Evolutionary conservation across 2,329 filamentous ascomycete genomes (phyloP).

Genomic region (Talaromyces sp.): DNA sequence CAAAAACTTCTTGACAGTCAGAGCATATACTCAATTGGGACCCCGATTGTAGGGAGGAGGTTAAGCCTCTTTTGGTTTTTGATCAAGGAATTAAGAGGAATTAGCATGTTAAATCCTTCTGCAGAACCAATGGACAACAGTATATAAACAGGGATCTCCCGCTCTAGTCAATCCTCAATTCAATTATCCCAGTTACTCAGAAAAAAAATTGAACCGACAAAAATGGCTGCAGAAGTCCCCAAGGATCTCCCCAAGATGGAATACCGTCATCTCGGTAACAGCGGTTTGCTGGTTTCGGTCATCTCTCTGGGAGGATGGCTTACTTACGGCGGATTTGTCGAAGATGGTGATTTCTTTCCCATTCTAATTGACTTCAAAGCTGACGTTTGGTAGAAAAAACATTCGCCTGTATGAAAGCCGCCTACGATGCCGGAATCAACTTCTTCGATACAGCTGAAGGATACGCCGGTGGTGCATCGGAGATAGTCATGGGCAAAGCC

Average conservation of each 20-base stretch:
- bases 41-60: too few species aligned
- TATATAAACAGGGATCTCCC: background rate
- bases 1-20: too few species aligned
- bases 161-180: background rate
- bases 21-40: too few species aligned
- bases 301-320: slow-evolving; percentile 61
- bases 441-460: slow-evolving; percentile 53
- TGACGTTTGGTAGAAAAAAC: slow-evolving; percentile 24
- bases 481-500: slow-evolving; percentile 52
- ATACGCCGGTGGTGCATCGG: slow-evolving; percentile 50
- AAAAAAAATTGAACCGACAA: background rate
- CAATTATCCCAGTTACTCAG: background rate
- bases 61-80: too few species aligned
- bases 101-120: too few species aligned
- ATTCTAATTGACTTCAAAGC: background rate
- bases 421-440: slow-evolving; percentile 55
- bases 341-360: slow-evolving; percentile 47
- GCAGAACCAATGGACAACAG: background rate
- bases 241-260: slow-evolving; percentile 49
- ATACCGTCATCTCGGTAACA: slow-evolving; percentile 66
- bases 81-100: too few species aligned
- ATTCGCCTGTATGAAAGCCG: slow-evolving; percentile 46
- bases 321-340: slow-evolving; percentile 69
- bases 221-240: slow-evolving; percentile 20
- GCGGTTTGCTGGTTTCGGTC: slow-evolving; percentile 67